Conservation (phyloP, 2,329 filamentous ascomycete species). For the Rhytidhysteron rufulum region DNA sequence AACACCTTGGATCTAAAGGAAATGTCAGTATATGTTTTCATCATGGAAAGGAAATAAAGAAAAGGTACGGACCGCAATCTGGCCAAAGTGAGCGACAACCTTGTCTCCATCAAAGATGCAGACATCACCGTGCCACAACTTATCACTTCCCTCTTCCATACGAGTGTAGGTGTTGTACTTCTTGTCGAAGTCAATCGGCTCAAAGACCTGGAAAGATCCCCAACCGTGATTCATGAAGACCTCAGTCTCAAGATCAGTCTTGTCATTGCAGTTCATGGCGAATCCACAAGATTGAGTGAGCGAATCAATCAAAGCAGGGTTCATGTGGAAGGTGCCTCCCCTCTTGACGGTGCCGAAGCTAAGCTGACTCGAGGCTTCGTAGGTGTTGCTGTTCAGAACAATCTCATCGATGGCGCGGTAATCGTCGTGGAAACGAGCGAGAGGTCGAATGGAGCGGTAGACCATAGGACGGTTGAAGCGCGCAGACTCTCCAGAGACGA, state of each 20-base stretch:
- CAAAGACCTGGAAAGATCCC: conserved; percentile 10
- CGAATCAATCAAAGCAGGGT: conserved; percentile 10
- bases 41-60: not conserved
- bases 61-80: not conserved
- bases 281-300: conserved; percentile 12
- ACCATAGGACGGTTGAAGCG: conserved; percentile 8
- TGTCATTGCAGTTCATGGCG: conserved; percentile 16
- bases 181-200: conserved; percentile 6
- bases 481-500: conserved; percentile 2
- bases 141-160: conserved; percentile 6
- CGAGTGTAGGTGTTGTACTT: conserved; percentile 8
- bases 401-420: conserved; percentile 14
- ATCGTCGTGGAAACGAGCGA: conserved; percentile 10
- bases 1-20: conserved; percentile 6
- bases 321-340: conserved; percentile 6
- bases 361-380: conserved; percentile 11
- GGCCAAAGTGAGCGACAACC: not conserved
- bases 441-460: conserved; percentile 4
- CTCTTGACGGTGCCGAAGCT: conserved; percentile 6
- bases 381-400: conserved; percentile 11
- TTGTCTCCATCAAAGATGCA: conserved; percentile 10
- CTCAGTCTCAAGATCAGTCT: conserved; percentile 6
- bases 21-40: not conserved
- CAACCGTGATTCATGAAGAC: conserved; percentile 19
- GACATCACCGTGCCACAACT: conserved; percentile 9